Conservation (phyloP, 108 stramenopile genomes). For the Nitzschia putrida region DNA sequence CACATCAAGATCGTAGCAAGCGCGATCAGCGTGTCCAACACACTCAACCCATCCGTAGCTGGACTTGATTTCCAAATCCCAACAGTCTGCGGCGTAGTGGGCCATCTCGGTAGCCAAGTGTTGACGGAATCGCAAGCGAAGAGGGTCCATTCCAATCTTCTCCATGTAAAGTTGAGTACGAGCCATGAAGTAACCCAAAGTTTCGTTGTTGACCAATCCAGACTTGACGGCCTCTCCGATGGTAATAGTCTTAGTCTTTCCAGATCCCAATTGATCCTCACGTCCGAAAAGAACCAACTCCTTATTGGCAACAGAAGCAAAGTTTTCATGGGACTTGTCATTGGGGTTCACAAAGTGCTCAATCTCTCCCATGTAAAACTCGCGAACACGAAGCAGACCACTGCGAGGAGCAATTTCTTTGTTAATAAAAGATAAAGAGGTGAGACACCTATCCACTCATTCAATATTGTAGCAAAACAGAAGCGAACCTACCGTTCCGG, state of each 20-base stretch:
- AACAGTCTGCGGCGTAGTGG: slow-evolving; percentile 99
- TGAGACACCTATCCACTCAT: background rate
- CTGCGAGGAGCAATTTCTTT: slow-evolving; percentile 97
- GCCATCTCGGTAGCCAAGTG: slow-evolving; percentile 99
- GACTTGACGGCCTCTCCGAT: slow-evolving; percentile 91
- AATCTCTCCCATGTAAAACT: slow-evolving; percentile 99
- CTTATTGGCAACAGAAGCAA: slow-evolving; percentile 83
- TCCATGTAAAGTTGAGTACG: slow-evolving; percentile 97
- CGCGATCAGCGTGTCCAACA: slow-evolving; percentile 99
- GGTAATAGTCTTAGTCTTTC: slow-evolving; percentile 87
- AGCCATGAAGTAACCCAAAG: slow-evolving; percentile 99
- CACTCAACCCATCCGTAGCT: slow-evolving; percentile 99
- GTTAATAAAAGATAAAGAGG: background rate
- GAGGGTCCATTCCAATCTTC: slow-evolving; percentile 95
- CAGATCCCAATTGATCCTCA: slow-evolving; percentile 96
- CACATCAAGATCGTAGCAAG: slow-evolving; percentile 97
- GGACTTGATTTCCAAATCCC: slow-evolving; percentile 99
- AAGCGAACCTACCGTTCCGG: slow-evolving; percentile 82
- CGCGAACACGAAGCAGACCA: slow-evolving; percentile 98
- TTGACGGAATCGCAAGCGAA: slow-evolving; percentile 95
- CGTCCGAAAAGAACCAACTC: slow-evolving; percentile 87
- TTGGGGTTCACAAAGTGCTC: slow-evolving; percentile 99
- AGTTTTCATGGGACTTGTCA: slow-evolving; percentile 96
- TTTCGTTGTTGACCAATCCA: slow-evolving; percentile 98
- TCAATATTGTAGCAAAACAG: background rate